Conservation (phyloP, 2,329 filamentous ascomycete species). For the Falciphora oryzae region DNA sequence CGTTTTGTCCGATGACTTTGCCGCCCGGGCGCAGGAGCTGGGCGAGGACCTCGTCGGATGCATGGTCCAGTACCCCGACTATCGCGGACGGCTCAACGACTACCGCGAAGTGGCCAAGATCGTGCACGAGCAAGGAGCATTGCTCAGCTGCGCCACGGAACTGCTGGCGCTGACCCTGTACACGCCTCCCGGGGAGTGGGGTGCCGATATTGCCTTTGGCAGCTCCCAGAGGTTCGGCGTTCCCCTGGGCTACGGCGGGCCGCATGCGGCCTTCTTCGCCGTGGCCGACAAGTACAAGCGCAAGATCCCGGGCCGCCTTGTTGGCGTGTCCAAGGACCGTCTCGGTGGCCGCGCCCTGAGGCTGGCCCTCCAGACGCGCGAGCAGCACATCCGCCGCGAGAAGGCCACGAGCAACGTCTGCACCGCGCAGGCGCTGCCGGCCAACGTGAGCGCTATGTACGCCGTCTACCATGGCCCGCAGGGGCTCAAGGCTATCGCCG, state of each 20-base stretch:
- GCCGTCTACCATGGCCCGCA: constrained; percentile 87
- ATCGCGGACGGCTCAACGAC: constrained; percentile 71
- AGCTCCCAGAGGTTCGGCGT: constrained; percentile 89
- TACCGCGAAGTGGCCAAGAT: constrained; percentile 68
- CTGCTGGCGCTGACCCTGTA: constrained; percentile 80
- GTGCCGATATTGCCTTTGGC: constrained; percentile 91
- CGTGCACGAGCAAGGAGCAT: constrained; percentile 71
- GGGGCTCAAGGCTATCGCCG: constrained; percentile 77
- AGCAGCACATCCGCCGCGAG: constrained; percentile 93
- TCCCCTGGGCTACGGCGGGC: constrained; percentile 85
- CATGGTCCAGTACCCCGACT: constrained; percentile 92
- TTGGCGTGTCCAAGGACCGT: constrained; percentile 88
- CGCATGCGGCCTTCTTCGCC: constrained; percentile 96
- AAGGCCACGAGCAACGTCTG: constrained; percentile 98
- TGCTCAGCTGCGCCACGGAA: constrained; percentile 85
- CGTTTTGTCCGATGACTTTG: constrained; percentile 55
- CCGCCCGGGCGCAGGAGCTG: constrained; percentile 62
- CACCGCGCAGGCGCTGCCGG: constrained; percentile 86
- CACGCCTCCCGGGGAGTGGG: constrained; percentile 87
- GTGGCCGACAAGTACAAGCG: constrained; percentile 88
- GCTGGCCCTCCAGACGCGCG: constrained; percentile 82
- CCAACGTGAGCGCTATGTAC: constrained; percentile 95
- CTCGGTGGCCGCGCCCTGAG: constrained; percentile 76
- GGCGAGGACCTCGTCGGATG: constrained; percentile 83
- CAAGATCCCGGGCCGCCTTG: constrained; percentile 85